A percentile compares a stretch with the other conserved stretches of the same genome.
These are phyloP conservation scores for Vaccinium myrtillus DNA, from an alignment of 148 eudicot species.

Conservation along the genomic window DNA sequence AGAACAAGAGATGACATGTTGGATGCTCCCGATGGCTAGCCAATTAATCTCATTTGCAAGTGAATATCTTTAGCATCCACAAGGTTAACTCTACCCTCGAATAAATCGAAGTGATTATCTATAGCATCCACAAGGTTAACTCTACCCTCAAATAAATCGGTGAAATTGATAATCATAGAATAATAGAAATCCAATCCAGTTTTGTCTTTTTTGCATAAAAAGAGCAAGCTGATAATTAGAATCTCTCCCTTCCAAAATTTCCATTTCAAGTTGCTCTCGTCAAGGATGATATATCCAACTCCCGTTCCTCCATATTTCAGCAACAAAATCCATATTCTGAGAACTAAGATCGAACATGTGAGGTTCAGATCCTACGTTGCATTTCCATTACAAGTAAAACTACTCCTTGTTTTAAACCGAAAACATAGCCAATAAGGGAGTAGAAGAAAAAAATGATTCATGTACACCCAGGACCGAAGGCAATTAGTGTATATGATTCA, in stretches of 20 bases:
- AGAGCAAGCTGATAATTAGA: too few species aligned
- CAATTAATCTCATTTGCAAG: background rate
- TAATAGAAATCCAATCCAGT: background rate
- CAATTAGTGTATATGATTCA: too few species aligned
- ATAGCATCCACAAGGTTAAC: too few species aligned
- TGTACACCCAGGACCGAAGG: background rate
- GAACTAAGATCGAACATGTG: background rate
- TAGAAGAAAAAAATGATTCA: background rate
- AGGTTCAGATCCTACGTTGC: background rate
- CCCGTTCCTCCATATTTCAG: background rate
- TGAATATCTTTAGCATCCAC: background rate
- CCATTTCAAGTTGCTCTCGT: too few species aligned
- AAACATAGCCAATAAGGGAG: background rate
- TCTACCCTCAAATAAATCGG: background rate
- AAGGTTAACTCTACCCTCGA: background rate
- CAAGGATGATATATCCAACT: background rate
- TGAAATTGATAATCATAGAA: background rate
- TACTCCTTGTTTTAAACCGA: background rate
- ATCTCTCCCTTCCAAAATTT: too few species aligned
- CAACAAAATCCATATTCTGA: slow-evolving; percentile 1
- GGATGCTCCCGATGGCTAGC: background rate
- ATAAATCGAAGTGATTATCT: too few species aligned
- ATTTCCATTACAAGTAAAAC: background rate
- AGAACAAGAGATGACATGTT: background rate
- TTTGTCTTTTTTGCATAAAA: too few species aligned